Base-by-base conservation (phyloP, 176 grass and related monocot species). In the Avena eriantha region DNA sequence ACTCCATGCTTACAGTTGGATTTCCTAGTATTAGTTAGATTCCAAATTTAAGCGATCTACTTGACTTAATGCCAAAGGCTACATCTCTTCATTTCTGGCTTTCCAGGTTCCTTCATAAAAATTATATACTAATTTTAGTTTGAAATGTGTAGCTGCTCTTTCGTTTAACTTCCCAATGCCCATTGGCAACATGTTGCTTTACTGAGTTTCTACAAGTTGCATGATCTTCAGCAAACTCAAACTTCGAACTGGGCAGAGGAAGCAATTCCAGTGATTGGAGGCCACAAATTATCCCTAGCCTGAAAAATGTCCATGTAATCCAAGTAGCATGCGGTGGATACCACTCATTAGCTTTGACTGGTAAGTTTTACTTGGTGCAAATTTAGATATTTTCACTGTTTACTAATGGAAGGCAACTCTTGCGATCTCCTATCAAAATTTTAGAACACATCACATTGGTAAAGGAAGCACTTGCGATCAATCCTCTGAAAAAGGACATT, bases 291-390 rank as follows among this genome's bases (percentile, higher is more conserved):
- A 59, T 99, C 57, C 85, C 90, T 60, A 92, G 82, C 18, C 76
- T 99, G 57, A 88, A 94, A 88, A 90, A 81, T 84, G 56, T 71
- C 80, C 53, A 11, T 68, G 78, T 96, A 50, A 63, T 94, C 81
- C 97, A 99, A 85, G 84, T 99, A 91, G 88, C 94, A 55, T 88
- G 90, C 21, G 94, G 94, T 78, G 94, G 97, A 91, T 99, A 99
- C 76, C 94, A 99, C 87, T 94, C 97, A 78, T 91, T 99, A 84
- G 97, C 97, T 73, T 88, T 99, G 78, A 96, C 97, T 64, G 93
- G 96, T 98, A 93, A 84, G 51, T 51, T 83, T 88, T 84, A 78
- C 50, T 23, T 80, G 31, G 63, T 69, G 2, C 61, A 76, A 78
- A 73, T 66, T 89, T 31, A n/a, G 39, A 23, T 85, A 0, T 23